Base-by-base conservation (phyloP, 73 alveolate genomes). In the Symbiodinium pilosum region DNA sequence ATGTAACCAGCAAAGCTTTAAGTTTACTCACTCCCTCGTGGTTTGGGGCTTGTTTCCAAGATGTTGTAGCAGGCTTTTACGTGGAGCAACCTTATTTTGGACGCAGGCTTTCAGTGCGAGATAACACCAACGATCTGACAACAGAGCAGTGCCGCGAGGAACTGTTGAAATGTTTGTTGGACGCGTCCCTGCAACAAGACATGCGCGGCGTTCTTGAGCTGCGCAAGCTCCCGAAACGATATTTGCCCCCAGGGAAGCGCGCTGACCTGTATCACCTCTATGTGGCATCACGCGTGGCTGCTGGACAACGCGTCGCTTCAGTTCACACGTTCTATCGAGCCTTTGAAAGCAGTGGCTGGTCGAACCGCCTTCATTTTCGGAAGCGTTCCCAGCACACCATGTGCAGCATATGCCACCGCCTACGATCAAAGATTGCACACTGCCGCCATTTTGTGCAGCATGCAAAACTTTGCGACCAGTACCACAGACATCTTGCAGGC, bases 401-500 rank as follows among this genome's bases (percentile, higher is more conserved):
- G 43, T 91, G 97, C 41, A 20, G 52, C 28, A 43, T 84, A 3
- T 91, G 97, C 54, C 97, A 91, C 39, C 24, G 7, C 1, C 77
- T 91, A 34, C 51, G 52, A 40, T 30, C 84, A 3, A 32, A 34
- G 2, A 91, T 91, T 9, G 51, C 81, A 8, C 51, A 69, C 9
- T 40, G 84, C 21, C 51, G 2, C 1, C 36, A 59, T 40, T 38
- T 91, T 20, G 87, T 32, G 39, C 81, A 41, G 2, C 97, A 91
- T 41, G 97, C 97, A 1, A 21, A 7, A 2, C 28, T 41, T 9
- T 85, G 89, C 6, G 97, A 91, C 8, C 28, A 14, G 12, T 91
- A 91, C 30, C n/a, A 68, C 24, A 47, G 97, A 0, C 97, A 91
- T 18, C n/a, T 91, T 1, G 97, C 89, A 12, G 97, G 97, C 8